A percentile compares a stretch with the other conserved stretches of the same genome.
phyloP scores from a whole-genome alignment of 1,284 basidiomycete genomes.

The Wolfiporia cocos region DNA sequence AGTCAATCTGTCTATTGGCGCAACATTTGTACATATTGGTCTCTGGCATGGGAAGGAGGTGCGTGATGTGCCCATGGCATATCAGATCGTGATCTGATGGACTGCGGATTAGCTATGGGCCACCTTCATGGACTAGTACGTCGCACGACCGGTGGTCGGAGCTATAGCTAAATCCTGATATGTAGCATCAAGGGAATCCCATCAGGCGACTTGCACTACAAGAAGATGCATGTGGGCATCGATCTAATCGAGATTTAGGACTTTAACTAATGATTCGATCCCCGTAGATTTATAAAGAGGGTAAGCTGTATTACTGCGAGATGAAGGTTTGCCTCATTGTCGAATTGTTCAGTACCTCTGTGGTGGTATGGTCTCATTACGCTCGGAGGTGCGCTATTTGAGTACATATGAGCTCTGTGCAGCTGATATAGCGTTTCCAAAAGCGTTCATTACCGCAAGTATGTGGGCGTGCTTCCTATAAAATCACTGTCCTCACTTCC shows the following conservation, averaged over 20 bases:
- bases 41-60: slow-evolving; percentile 48
- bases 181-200: slow-evolving; percentile 2
- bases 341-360: slow-evolving; percentile 25
- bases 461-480: neutral
- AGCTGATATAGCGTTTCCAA: neutral
- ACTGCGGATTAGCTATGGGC: neutral
- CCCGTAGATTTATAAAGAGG: slow-evolving; percentile 30
- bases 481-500: neutral
- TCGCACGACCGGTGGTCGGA: neutral
- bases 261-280: neutral
- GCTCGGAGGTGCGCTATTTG: slow-evolving; percentile 17
- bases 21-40: slow-evolving; percentile 32
- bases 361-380: slow-evolving; percentile 40
- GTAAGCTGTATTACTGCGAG: neutral
- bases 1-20: slow-evolving; percentile 17
- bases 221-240: slow-evolving; percentile 3
- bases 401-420: neutral
- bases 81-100: neutral
- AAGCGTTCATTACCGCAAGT: slow-evolving; percentile 33
- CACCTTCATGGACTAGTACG: slow-evolving; percentile 29
- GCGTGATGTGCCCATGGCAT: neutral
- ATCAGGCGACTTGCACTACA: slow-evolving; percentile 3
- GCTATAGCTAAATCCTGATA: neutral
- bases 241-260: neutral
- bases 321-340: too few species aligned